Base-by-base conservation (phyloP, 352 stramenopile genomes). In the Globisporangium spinosum region DNA sequence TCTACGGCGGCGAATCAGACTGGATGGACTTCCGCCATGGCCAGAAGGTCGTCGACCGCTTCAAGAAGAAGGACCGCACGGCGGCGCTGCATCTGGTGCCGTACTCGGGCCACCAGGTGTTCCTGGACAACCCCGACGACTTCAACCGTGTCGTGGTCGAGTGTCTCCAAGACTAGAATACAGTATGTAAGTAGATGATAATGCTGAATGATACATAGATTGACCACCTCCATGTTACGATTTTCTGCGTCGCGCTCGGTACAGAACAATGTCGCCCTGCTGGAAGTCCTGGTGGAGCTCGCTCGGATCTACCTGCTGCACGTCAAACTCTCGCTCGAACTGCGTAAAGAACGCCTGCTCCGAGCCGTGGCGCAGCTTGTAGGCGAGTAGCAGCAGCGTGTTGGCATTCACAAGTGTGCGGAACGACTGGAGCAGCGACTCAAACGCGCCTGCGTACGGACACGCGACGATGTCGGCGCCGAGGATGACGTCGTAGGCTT, bases 21-120 rank as follows among this genome's bases (percentile, higher is more conserved):
- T 95, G 87, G 87, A 95, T 95, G 87, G 85, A 95, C 73, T 92
- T 89, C 64, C 76, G 75, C 45, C 82, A 90, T 59, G 83, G 85
- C 22, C 65, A 79, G 54, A 68, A 77, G 15, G 79, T 95, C n/a
- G 80, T 93, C 13, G 71, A 91, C 23, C 68, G 68, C 3, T 85
- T 94, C n/a, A 70, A 74, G 25, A 54, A 71, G 6, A 67, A 73
- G 0, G 72, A 63, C 12, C 75, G 73, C 22, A 58, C 66, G 10
- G 77, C 84, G 34, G 70, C 79, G 51, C 71, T 95, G n/a, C 76
- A 87, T 53, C 76, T 80, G 62, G 79, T 95, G 40, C 80, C 82
- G 38, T 79, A 78, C 54, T 78, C 78, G 29, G 87, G 84, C 34
- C 87, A 95, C 53, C 87, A 94, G 79, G 84, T 94, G 65, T 94